A percentile compares a stretch with the other conserved stretches of the same genome.
These are phyloP conservation scores for Grigorovia transvaalensis DNA, from an alignment of 805 yeast genomes.

Conservation along the genomic window DNA sequence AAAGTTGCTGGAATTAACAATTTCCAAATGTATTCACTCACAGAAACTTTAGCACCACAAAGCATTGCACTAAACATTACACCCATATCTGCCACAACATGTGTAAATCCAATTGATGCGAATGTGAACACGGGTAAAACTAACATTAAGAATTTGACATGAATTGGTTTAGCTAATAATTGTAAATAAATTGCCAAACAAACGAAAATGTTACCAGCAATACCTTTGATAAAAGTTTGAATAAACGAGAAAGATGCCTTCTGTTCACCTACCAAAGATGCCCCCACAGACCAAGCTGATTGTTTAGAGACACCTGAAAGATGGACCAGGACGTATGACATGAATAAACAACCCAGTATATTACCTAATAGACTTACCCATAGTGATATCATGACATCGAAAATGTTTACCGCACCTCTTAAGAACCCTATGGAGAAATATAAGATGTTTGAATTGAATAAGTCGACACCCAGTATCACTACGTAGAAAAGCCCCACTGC, in stretches of 20 bases:
- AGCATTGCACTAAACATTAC: slow-evolving; percentile 54
- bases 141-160: slow-evolving; percentile 59
- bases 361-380: slow-evolving; percentile 56
- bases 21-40: slow-evolving; percentile 63
- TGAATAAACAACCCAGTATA: slow-evolving; percentile 53
- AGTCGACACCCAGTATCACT: slow-evolving; percentile 62
- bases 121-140: slow-evolving; percentile 64
- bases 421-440: slow-evolving; percentile 60
- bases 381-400: slow-evolving; percentile 61
- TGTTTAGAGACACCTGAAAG: slow-evolving; percentile 40
- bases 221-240: slow-evolving; percentile 55
- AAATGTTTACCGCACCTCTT: slow-evolving; percentile 56
- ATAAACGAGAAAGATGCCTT: slow-evolving; percentile 41
- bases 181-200: slow-evolving; percentile 68
- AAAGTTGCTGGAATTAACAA: slow-evolving; percentile 56
- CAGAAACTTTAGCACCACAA: slow-evolving; percentile 54
- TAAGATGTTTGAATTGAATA: slow-evolving; percentile 64
- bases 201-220: slow-evolving; percentile 72
- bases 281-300: slow-evolving; percentile 37
- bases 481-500: slow-evolving; percentile 71
- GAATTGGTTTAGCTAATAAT: slow-evolving; percentile 67
- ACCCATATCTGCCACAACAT: slow-evolving; percentile 77
- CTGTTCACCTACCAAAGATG: slow-evolving; percentile 36
- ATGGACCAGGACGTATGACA: slow-evolving; percentile 52
- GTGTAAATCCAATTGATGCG: slow-evolving; percentile 70